Conservation (phyloP, 108 stramenopile genomes). For the Pseudonitzschia delicatissima region DNA sequence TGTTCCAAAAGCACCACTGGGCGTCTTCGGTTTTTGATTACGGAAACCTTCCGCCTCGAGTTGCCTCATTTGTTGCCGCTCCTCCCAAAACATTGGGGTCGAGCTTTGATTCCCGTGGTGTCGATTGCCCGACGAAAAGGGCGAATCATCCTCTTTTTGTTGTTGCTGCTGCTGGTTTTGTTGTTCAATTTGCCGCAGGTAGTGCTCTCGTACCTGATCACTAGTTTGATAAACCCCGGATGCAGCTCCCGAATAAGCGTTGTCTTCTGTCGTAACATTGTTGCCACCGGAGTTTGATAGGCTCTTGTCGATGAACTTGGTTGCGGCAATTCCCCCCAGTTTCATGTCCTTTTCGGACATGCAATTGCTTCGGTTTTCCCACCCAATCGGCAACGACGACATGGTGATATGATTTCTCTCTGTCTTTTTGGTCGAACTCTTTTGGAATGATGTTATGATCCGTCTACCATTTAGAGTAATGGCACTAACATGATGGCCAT, state of each 20-base stretch:
- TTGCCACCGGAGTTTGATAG: neutral
- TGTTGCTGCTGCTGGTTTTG: constrained; percentile 9
- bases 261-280: neutral
- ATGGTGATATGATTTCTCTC: too few species aligned
- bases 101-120: neutral
- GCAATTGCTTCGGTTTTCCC: constrained; percentile 33
- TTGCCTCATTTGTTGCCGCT: constrained; percentile 30
- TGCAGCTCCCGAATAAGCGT: constrained; percentile 2
- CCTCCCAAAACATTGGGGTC: constrained; percentile 28
- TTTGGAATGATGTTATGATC: too few species aligned
- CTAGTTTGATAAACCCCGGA: constrained; percentile 23
- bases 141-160: neutral
- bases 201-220: constrained; percentile 35
- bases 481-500: too few species aligned
- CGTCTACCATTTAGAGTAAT: too few species aligned
- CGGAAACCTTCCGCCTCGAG: constrained; percentile 29
- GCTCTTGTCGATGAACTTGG: constrained; percentile 21
- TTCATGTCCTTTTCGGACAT: constrained; percentile 49
- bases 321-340: constrained; percentile 34
- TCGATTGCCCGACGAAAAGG: neutral
- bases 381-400: constrained; percentile 30
- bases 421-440: too few species aligned
- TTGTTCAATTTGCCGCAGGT: constrained; percentile 12
- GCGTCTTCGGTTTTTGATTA: neutral
- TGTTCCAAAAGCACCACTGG: neutral